These are phyloP conservation scores for Trichoderma virens DNA, from an alignment of 495 filamentous ascomycete species.

Conservation along the genomic window DNA sequence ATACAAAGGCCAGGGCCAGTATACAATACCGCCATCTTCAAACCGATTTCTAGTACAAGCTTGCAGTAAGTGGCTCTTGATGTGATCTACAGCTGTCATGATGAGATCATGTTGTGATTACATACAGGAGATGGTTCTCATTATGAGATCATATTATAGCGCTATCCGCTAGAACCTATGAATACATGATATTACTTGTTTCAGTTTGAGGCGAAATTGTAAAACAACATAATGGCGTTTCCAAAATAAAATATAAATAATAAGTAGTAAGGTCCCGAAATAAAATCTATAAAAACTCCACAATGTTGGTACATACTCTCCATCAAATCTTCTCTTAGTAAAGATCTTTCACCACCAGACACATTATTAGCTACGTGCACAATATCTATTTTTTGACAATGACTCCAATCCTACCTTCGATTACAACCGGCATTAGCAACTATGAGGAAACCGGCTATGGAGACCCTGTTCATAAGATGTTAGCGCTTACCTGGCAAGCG, in stretches of 20 bases:
- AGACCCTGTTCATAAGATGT: slow-evolving; percentile 51
- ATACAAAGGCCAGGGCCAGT: too few species aligned
- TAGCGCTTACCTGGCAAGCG: slow-evolving; percentile 64
- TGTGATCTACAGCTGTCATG: neutral
- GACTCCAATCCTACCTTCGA: neutral
- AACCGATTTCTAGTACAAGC: too few species aligned
- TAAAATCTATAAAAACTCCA: too few species aligned
- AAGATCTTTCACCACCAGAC: neutral
- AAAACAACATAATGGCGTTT: too few species aligned
- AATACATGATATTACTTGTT: too few species aligned
- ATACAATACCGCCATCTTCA: too few species aligned
- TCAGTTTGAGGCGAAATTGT: too few species aligned
- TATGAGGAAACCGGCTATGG: neutral
- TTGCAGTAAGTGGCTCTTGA: too few species aligned
- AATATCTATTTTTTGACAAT: neutral
- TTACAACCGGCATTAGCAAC: slow-evolving; percentile 1
- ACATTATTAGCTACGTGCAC: neutral
- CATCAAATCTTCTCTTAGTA: neutral
- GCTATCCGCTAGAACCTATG: neutral
- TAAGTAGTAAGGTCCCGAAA: too few species aligned
- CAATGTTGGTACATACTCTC: too few species aligned
- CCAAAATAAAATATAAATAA: too few species aligned
- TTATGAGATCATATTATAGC: too few species aligned
- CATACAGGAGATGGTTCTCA: neutral
- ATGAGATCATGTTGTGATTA: neutral